phyloP scores from a whole-genome alignment of 495 filamentous ascomycete genomes.

The Aspergillus olivimuriae region DNA sequence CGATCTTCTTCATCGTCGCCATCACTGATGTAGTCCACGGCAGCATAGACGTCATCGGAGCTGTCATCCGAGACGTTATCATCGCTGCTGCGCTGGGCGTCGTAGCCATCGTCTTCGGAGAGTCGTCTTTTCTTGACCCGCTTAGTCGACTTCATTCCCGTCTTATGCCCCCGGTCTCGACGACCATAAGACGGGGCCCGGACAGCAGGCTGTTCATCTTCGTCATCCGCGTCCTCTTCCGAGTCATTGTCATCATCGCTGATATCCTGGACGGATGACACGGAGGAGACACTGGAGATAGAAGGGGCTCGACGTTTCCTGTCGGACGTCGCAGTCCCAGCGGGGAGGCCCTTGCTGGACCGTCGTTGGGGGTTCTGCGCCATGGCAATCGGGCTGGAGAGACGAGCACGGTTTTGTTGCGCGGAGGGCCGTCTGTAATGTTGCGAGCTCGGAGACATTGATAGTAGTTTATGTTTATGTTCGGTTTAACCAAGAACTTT shows the following conservation, averaged over 20 bases:
- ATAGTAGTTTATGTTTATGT: too few relatives aligned
- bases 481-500: not conserved
- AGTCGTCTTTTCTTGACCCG: conserved; percentile 37
- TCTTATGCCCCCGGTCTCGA: conserved; percentile 35
- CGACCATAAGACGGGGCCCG: conserved; percentile 47
- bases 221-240: conserved; percentile 44
- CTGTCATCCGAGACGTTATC: conserved; percentile 30
- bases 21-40: conserved; percentile 70
- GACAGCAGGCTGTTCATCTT: conserved; percentile 44
- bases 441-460: conserved; percentile 26
- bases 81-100: conserved; percentile 38
- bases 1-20: conserved; percentile 65
- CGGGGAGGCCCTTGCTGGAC: conserved; percentile 18
- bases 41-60: conserved; percentile 66
- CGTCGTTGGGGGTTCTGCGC: conserved; percentile 22
- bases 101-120: conserved; percentile 64
- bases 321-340: conserved; percentile 16
- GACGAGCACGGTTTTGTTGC: conserved; percentile 19
- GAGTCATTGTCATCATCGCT: conserved; percentile 38
- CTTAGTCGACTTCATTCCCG: conserved; percentile 33
- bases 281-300: conserved; percentile 38
- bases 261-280: conserved; percentile 34
- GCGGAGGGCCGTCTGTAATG: conserved; percentile 27
- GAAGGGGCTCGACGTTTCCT: conserved; percentile 38
- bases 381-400: conserved; percentile 21